A percentile compares a stretch with the other conserved stretches of the same genome.
Evolutionary conservation across 495 filamentous ascomycete species (phyloP).

Genomic region (Zalerion maritima): DNA sequence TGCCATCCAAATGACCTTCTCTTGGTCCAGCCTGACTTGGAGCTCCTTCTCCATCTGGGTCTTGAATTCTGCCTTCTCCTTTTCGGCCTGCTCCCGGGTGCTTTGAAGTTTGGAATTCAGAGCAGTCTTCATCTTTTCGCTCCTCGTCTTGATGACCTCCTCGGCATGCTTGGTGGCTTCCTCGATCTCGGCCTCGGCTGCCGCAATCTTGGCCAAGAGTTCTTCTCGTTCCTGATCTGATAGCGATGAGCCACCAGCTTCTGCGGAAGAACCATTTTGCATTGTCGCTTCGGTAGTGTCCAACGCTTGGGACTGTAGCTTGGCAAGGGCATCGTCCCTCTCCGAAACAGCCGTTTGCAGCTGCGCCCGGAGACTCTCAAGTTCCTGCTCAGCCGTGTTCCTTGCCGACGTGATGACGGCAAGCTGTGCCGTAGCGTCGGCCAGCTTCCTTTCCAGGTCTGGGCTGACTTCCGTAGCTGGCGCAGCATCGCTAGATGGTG

Average conservation of each 20-base stretch:
- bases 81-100: conserved; percentile 28
- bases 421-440: conserved; percentile 21
- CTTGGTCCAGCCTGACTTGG: conserved; percentile 50
- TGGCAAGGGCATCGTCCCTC: conserved; percentile 31
- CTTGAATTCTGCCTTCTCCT: conserved; percentile 27
- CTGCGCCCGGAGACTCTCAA: conserved; percentile 30
- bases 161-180: conserved; percentile 41
- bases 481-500: conserved; percentile 6
- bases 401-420: conserved; percentile 26
- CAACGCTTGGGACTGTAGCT: conserved; percentile 17
- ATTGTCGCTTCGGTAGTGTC: conserved; percentile 19
- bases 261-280: conserved; percentile 20
- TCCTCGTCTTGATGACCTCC: conserved; percentile 43
- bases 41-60: conserved; percentile 43
- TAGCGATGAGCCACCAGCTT: conserved; percentile 14
- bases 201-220: conserved; percentile 32
- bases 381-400: conserved; percentile 24
- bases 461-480: conserved; percentile 2
- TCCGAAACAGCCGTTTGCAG: conserved; percentile 26
- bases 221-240: conserved; percentile 37
- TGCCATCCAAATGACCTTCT: conserved; percentile 38
- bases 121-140: conserved; percentile 56
- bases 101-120: conserved; percentile 62
- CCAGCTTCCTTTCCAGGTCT: conserved; percentile 12
- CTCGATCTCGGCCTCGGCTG: conserved; percentile 30